Percentiles rank a stretch among this genome's conserved stretches.
Conservation (phyloP, 495 filamentous ascomycete species). For the Neurospora sp. region DNA sequence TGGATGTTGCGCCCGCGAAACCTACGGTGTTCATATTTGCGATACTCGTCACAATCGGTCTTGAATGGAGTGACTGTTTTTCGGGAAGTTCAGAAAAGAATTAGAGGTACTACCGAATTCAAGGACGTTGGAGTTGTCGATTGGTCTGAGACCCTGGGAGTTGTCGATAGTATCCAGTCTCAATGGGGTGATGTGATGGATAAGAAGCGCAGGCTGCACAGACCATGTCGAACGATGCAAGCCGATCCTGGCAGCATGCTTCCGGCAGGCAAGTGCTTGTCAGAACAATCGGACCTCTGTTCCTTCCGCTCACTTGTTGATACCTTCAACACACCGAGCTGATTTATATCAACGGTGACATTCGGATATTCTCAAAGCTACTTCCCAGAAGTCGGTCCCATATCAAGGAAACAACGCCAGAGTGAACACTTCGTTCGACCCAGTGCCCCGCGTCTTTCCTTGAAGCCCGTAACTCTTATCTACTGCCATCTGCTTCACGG, state of each 20-base stretch:
- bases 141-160: not conserved
- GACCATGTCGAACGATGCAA: not conserved
- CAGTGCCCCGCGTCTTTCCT: not conserved
- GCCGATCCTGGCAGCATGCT: not conserved
- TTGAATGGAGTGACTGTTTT: not conserved
- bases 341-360: not conserved
- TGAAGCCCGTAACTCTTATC: no score
- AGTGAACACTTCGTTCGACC: not conserved
- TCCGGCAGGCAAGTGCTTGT: not conserved
- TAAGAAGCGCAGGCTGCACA: conserved; percentile 9
- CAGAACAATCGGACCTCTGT: not conserved
- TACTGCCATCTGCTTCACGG: no score
- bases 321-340: not conserved
- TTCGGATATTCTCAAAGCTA: not conserved
- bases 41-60: not conserved
- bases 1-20: not conserved
- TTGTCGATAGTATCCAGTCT: not conserved
- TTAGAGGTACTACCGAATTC: not conserved
- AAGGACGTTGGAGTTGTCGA: not conserved
- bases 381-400: not conserved
- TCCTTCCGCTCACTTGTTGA: not conserved
- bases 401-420: not conserved
- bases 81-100: not conserved
- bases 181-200: conserved; percentile 21
- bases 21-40: conserved; percentile 21